These are phyloP conservation scores for Trypanosoma rangeli DNA, from an alignment of 208 protist species.

Conservation along the genomic window DNA sequence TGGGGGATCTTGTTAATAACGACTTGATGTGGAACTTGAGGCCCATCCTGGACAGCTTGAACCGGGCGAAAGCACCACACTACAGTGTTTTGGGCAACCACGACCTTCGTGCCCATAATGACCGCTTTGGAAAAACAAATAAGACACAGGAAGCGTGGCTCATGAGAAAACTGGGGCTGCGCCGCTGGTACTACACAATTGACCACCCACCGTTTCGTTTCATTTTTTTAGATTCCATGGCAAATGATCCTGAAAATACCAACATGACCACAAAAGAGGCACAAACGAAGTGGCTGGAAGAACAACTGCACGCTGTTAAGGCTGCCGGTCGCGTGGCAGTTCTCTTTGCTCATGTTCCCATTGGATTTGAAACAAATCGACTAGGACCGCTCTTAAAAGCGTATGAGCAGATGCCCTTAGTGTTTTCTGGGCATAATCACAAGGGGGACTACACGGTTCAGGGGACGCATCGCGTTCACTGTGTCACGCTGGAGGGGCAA, in stretches of 20 bases:
- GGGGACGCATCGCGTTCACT: slow-evolving; percentile 25
- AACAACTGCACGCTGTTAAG: slow-evolving; percentile 19
- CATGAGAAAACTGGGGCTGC: slow-evolving; percentile 22
- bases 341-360: slow-evolving; percentile 36
- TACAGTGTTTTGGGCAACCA: slow-evolving; percentile 41
- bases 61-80: slow-evolving; percentile 18
- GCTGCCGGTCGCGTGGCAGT: slow-evolving; percentile 18
- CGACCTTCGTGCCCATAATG: slow-evolving; percentile 39
- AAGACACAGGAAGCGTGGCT: slow-evolving; percentile 34
- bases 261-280: slow-evolving; percentile 19
- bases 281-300: slow-evolving; percentile 31
- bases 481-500: slow-evolving; percentile 28
- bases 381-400: slow-evolving; percentile 16
- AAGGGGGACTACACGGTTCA: slow-evolving; percentile 31
- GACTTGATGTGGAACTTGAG: slow-evolving; percentile 38
- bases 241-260: slow-evolving; percentile 15
- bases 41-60: slow-evolving; percentile 28
- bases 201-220: slow-evolving; percentile 33
- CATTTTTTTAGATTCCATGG: slow-evolving; percentile 35
- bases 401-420: slow-evolving; percentile 31
- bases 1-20: slow-evolving; percentile 36
- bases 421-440: slow-evolving; percentile 39
- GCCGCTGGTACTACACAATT: slow-evolving; percentile 30
- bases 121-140: slow-evolving; percentile 36
- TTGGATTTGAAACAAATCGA: slow-evolving; percentile 33